These are phyloP conservation scores for Sphaerulina vaccinii DNA, from an alignment of 2,329 filamentous ascomycete species.

Conservation along the genomic window DNA sequence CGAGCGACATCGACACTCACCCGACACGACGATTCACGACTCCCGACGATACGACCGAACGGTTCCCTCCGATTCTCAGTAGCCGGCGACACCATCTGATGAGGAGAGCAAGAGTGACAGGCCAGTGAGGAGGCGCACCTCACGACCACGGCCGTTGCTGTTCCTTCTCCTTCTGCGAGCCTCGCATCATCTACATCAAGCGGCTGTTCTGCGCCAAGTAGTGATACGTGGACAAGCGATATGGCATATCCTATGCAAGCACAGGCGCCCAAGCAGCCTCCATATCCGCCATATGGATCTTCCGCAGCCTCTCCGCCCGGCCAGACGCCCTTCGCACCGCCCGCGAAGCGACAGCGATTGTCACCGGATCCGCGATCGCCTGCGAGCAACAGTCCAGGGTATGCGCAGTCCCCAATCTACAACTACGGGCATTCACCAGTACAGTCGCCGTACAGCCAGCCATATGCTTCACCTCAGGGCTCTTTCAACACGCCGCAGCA, in stretches of 20 bases:
- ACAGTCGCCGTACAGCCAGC: constrained; percentile 33
- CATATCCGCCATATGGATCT: constrained; percentile 51
- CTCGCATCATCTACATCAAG: background rate
- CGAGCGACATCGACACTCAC: constrained; percentile 3
- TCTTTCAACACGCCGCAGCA: constrained; percentile 37
- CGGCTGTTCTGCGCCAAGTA: background rate
- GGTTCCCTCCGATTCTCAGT: background rate
- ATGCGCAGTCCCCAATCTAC: constrained; percentile 30
- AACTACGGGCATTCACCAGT: constrained; percentile 38
- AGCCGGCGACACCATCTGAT: constrained; percentile 16
- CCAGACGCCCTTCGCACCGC: constrained; percentile 52
- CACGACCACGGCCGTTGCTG: background rate
- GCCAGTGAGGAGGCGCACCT: constrained; percentile 24
- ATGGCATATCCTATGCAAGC: constrained; percentile 34
- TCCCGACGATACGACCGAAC: constrained; percentile 1
- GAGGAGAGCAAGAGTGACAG: constrained; percentile 12
- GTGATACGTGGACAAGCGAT: background rate
- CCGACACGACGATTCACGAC: background rate
- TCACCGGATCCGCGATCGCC: constrained; percentile 66
- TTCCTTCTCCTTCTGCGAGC: no score
- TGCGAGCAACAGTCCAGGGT: constrained; percentile 54
- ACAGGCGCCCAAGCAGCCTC: constrained; percentile 30
- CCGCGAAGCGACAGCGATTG: constrained; percentile 70
- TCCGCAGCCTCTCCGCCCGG: constrained; percentile 36
- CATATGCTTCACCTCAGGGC: constrained; percentile 31